Conservation (phyloP, 2,329 filamentous ascomycete genomes). For the Aureobasidium sp. region DNA sequence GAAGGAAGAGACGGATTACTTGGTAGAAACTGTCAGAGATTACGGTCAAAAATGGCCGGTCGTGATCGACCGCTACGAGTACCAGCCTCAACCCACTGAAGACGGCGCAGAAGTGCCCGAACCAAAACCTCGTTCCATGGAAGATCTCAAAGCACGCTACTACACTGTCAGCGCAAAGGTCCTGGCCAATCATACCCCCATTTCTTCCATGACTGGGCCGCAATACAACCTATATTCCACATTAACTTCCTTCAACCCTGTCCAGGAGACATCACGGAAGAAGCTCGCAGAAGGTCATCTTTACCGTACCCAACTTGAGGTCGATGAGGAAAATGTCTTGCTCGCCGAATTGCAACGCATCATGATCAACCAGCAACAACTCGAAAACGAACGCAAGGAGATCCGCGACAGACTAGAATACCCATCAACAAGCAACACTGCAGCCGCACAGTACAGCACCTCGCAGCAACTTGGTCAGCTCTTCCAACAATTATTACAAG, state of each 20-base stretch:
- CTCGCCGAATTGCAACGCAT: slow-evolving; percentile 90
- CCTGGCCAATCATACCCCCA: slow-evolving; percentile 71
- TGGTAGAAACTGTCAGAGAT: slow-evolving; percentile 66
- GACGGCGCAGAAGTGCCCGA: slow-evolving; percentile 18
- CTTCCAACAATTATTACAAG: slow-evolving; percentile 71
- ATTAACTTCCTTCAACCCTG: slow-evolving; percentile 79
- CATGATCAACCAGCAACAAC: slow-evolving; percentile 72
- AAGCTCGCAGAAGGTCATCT: slow-evolving; percentile 75
- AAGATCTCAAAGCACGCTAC: slow-evolving; percentile 86
- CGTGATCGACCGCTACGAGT: slow-evolving; percentile 90
- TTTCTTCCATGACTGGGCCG: slow-evolving; percentile 76
- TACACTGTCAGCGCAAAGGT: slow-evolving; percentile 79
- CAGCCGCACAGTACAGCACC: slow-evolving; percentile 61
- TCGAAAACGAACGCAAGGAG: slow-evolving; percentile 82
- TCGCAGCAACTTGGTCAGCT: slow-evolving; percentile 73
- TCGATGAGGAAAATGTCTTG: slow-evolving; percentile 83
- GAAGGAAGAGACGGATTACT: slow-evolving; percentile 87
- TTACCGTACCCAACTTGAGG: slow-evolving; percentile 74
- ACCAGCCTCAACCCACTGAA: slow-evolving; percentile 35
- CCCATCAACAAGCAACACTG: slow-evolving; percentile 62
- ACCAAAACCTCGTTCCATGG: slow-evolving; percentile 59
- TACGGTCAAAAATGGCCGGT: slow-evolving; percentile 87
- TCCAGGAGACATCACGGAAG: slow-evolving; percentile 73
- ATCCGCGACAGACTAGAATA: slow-evolving; percentile 82
- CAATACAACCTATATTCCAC: slow-evolving; percentile 79